Evolutionary conservation across 2,329 filamentous ascomycete genomes (phyloP), one percentile per base, ranked within the genome.

Genomic region (Davidsoniella virescens): DNA sequence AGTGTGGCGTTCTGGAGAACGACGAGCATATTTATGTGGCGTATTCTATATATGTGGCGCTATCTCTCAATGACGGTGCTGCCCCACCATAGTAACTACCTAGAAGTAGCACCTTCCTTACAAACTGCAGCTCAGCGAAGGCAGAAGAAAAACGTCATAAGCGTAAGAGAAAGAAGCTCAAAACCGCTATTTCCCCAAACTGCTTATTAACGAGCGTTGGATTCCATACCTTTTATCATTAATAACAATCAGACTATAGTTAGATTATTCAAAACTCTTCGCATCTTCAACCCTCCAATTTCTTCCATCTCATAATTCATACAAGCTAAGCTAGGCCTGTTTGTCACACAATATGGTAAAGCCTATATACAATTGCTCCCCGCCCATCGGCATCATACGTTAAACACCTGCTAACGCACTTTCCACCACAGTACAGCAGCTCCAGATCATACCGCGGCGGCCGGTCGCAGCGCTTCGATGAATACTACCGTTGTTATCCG

Each of bases 401-500:
- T 5, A 23, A 10, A 14, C 18, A 9, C 16, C 29, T 12, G 8
- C 29, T 33, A 33, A 33, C 29, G 10, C 9, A 33, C 29, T 4
- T 9, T 9, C 29, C 29, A 6, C 12, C 29, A 33, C 37, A 53
- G 51, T 53, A 53, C 16, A 23, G 47, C 26, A 41, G 23, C 36
- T 47, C 58, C 39, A 64, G 66, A 23, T 60, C 62, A 23, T 65
- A 67, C 52, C 69, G 29, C 29, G 73, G 53, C 66, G 71, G 29
- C 49, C 64, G 71, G 63, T 59, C 71, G 49, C 84, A 87, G 59
- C 85, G 88, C 54, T 98, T 98, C 69, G 90, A 98, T 65, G 92
- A 98, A 66, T 96, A 94, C 70, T 96, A 95, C 68, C 82, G 92
- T 60, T 95, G 88, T 71, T 98, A 96, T 62, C 92, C 92, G 41